Percentiles rank a stretch among this genome's conserved stretches.
Evolutionary conservation across 495 filamentous ascomycete genomes (phyloP).

Genomic region (Penicillium simplicissimum): DNA sequence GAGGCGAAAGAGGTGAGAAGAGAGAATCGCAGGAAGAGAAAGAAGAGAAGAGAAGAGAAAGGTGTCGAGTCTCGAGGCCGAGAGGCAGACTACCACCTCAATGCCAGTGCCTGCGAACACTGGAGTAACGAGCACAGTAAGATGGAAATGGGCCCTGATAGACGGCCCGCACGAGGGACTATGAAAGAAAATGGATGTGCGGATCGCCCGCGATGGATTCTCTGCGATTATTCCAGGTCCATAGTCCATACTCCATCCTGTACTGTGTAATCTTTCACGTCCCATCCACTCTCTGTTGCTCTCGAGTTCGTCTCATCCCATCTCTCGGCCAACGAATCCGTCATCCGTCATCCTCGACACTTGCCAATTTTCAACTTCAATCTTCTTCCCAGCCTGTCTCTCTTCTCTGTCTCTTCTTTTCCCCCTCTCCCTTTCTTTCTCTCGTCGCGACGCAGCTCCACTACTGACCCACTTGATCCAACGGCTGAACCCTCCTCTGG

Average conservation of each 20-base stretch:
- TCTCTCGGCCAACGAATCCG: not conserved
- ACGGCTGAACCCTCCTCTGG: constrained; percentile 30
- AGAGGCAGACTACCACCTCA: not conserved
- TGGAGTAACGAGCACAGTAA: not conserved
- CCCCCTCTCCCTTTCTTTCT: not conserved
- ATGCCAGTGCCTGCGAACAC: too few species aligned
- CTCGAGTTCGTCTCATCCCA: not conserved
- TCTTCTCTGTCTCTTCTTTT: not conserved
- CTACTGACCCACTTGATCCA: constrained; percentile 31
- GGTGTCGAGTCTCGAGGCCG: not conserved
- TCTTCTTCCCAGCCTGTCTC: not conserved
- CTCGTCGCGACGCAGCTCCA: constrained; percentile 11
- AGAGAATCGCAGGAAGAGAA: not conserved
- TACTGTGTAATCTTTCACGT: too few species aligned
- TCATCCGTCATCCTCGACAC: not conserved
- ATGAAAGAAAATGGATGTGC: constrained; percentile 1
- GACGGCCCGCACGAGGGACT: not conserved
- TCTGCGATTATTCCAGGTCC: too few species aligned
- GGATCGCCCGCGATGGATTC: not conserved
- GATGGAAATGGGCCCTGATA: not conserved
- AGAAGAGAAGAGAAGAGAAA: not conserved
- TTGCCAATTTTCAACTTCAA: not conserved
- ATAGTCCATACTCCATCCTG: too few species aligned
- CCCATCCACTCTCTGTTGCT: not conserved
- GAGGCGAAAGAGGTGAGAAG: not conserved